Base-by-base conservation (phyloP, 495 filamentous ascomycete genomes). In the Lepidopterella palustris region DNA sequence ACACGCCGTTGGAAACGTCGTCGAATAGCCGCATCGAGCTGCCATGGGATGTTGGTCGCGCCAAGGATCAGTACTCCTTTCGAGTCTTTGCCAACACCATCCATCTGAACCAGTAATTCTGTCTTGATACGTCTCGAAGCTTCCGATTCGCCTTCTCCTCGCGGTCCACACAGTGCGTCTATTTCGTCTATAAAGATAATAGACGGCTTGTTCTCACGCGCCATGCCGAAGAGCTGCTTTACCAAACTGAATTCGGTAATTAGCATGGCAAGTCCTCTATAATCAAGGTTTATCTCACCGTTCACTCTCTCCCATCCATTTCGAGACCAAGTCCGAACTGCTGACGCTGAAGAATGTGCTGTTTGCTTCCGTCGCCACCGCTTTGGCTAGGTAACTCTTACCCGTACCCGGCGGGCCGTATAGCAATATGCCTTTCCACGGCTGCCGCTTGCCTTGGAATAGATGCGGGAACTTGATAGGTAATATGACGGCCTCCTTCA, bases 141-240 rank as follows among this genome's bases (percentile, higher is more conserved):
- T 79, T 99, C 93, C 1, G 89, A 95, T 75, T 99, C 93, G 68
- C 93, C 93, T 79, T 99, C 93, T 59, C 95, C 95, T 65, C 93
- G 83, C 2, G 93, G 92, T 1, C 95, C 93, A 68, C 95, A 97
- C 24, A 99, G 83, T 3, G 93, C 93, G 71, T 99, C 93, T 65
- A 99, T 90, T 75, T 99, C 93, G 72, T 99, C 93, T 72, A 99
- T 97, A 76, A 99, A 99, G 73, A 99, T 96, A 70, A 99, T 97
- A 5, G 91, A 91, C 0, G 93, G 93, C 65, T 89, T 96, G 74
- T 97, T 99, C 71, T 99, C 93, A 69, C 93, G 87, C 1, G 93
- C 93, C 89, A 99, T 96, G 60, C 86, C 90, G 76, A 98, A 98
- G 25, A 98, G 80, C 68, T 97, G 91, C 72, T 97, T 97, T 32